Conservation (phyloP, 108 stramenopile genomes). For the Discostella pseudostelligera region DNA sequence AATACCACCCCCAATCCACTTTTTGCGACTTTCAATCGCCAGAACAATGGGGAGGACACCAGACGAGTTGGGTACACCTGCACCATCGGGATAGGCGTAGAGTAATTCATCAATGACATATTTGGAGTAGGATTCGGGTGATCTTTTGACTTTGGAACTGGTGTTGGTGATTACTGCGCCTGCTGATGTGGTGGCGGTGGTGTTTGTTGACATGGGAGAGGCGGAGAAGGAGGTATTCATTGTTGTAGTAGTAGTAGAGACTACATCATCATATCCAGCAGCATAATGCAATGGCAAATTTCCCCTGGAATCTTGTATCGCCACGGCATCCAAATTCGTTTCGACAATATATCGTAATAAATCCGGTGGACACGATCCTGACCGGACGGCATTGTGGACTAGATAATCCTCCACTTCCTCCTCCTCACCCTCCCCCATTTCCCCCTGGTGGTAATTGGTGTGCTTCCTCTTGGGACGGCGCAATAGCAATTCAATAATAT, state of each 20-base stretch:
- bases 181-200: no score
- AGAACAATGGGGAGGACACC: slow-evolving; percentile 69
- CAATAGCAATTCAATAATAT: slow-evolving; percentile 72
- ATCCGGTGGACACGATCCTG: slow-evolving; percentile 75
- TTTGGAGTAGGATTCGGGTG: slow-evolving; percentile 72
- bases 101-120: slow-evolving; percentile 85
- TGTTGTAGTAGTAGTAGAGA: not conserved
- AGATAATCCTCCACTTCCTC: slow-evolving; percentile 46
- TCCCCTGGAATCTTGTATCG: slow-evolving; percentile 55
- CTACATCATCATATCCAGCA: slow-evolving; percentile 42
- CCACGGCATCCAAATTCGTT: slow-evolving; percentile 81
- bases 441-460: not conserved
- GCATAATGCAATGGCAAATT: slow-evolving; percentile 85
- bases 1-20: slow-evolving; percentile 88
- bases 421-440: no score
- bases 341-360: slow-evolving; percentile 83
- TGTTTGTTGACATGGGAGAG: no score
- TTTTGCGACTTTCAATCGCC: slow-evolving; percentile 75
- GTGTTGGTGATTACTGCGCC: not conserved
- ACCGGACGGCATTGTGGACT: slow-evolving; percentile 78
- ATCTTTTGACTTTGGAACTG: not conserved
- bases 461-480: slow-evolving; percentile 24
- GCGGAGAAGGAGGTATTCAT: no score
- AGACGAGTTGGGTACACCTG: slow-evolving; percentile 53
- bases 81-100: slow-evolving; percentile 83